Evolutionary conservation across 1,139 yeast genomes (phyloP), one percentile per base, ranked within the genome.

Genomic region (Yamadazyma diddensiae): DNA sequence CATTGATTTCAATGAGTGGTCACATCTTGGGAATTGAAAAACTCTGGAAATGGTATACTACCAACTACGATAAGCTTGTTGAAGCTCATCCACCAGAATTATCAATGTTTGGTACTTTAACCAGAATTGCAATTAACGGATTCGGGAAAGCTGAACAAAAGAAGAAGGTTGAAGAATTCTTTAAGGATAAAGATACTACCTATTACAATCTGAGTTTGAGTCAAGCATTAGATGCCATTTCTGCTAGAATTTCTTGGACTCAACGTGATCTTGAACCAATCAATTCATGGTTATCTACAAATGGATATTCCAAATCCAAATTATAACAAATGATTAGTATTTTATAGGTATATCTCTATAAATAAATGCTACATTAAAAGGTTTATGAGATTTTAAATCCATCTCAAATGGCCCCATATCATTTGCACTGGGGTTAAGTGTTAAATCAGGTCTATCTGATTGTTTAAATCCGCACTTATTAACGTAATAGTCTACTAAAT

Each of bases 31-130:
- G 95, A 62, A 67, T 77, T 41, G 70, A 71, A 45, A 73, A 77
- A 13, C 60, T 81, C 45, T 90, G 92, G 88, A 42, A 53, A n/a
- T 90, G 96, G 95, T 54, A 82, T 46, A 73, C 74, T 43, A 49
- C 43, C n/a, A 80, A 88, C 57, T 88, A 94, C 90, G 86, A 77
- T 37, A 69, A 61, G 29, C 57, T 90, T 42, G 61, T 63, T 45
- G 69, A 75, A 53, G 65, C 72, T 47, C 73, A 86, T 54, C 95
- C 97, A 30, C 87, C 94, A n/a, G 82, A 85, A 18, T 72, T 83
- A 42, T 72, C 87, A 15, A 76, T 88, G 81, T 70, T 90, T 45
- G 83, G 92, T 26, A 68, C 82, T 12, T 79, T 90, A 37, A 82
- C 88, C 24, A 66, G 70, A 29, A 46, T 82, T 31, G 62, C 79